Base-by-base conservation (phyloP, 441 rosid species). In the Adansonia rubrostipa region DNA sequence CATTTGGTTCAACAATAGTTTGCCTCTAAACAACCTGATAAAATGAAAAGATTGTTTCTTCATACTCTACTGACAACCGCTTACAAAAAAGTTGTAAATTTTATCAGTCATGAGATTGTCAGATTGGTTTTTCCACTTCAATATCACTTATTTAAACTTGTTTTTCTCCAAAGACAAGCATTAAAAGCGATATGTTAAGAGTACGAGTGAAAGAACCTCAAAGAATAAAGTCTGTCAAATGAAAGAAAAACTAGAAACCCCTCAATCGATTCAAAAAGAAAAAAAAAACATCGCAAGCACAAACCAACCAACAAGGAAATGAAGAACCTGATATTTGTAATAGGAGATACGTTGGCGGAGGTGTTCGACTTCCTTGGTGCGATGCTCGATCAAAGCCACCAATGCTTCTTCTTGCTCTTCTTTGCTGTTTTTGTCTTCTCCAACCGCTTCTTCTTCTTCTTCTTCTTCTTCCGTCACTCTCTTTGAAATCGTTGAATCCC, bases 351-450 rank as follows among this genome's bases (percentile, higher is more conserved):
- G 96, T 19, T 71, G 85, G 58, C 75, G 81, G 77, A 92, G 93
- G 78, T 90, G 92, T 33, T 93, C 84, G 72, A 92, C 92, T 86
- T 93, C 95, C 69, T 77, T 86, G 24, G 91, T 47, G 45, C 97
- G 97, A 78, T 95, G 97, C 5, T 90, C 95, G 77, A 91, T 87
- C 79, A 93, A 73, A 78, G 97, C 96, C 8, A 92, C 84, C 60
- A 95, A 86, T 45, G 90, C 90, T 80, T 88, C 91, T 78, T 92
- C 95, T 75, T 89, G 89, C 78, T 90, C 96, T 72, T 85, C 91
- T 71, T 81, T 82, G 84, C 77, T 72, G 56, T 78, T 70, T 1
- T 75, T 85, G 10, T 58, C 84, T 24, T 71, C 42, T 36, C 42
- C 6, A 36, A 36, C 42, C 42, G 42, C 42, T 36, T 36, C 42